These are phyloP conservation scores for Xerocomus amazonicus DNA, from an alignment of 1,284 basidiomycete genomes.

Conservation along the genomic window DNA sequence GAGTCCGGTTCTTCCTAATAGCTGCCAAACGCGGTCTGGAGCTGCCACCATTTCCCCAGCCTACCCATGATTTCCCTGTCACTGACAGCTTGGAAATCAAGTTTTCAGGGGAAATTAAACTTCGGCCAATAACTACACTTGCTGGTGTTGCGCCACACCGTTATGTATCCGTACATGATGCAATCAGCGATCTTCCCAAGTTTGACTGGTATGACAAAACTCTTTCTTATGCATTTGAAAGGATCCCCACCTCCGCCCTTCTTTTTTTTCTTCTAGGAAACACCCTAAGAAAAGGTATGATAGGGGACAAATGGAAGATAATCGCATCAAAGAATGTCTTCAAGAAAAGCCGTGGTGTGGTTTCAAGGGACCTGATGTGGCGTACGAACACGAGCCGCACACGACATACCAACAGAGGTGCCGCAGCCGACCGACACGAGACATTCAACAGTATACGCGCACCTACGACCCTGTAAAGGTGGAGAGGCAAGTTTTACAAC, in stretches of 20 bases:
- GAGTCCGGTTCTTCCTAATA: constrained; percentile 67
- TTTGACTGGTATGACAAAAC: constrained; percentile 61
- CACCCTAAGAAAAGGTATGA: constrained; percentile 13
- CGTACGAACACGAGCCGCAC: constrained; percentile 45
- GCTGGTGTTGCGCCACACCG: constrained; percentile 50
- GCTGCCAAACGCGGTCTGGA: constrained; percentile 51
- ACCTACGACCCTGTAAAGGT: constrained; percentile 38
- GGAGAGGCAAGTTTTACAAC: constrained; percentile 31
- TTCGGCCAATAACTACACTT: constrained; percentile 45
- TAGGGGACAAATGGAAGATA: constrained; percentile 14
- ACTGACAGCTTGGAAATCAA: constrained; percentile 45
- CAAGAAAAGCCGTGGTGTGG: constrained; percentile 41
- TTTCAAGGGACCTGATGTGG: constrained; percentile 19
- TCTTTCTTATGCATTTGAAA: not conserved
- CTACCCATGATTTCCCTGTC: constrained; percentile 60
- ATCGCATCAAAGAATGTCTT: constrained; percentile 37
- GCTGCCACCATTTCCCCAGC: constrained; percentile 63
- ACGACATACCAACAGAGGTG: constrained; percentile 50
- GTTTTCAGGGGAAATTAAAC: constrained; percentile 38
- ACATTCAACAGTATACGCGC: constrained; percentile 52
- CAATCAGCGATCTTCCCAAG: constrained; percentile 61
- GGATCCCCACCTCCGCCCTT: too few relatives aligned
- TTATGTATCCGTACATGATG: constrained; percentile 59
- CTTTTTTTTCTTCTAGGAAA: constrained; percentile 21
- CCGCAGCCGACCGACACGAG: constrained; percentile 38